Evolutionary conservation across 2,329 filamentous ascomycete genomes (phyloP), one percentile per base, ranked within the genome.

Genomic region (Xylariaceae sp.): DNA sequence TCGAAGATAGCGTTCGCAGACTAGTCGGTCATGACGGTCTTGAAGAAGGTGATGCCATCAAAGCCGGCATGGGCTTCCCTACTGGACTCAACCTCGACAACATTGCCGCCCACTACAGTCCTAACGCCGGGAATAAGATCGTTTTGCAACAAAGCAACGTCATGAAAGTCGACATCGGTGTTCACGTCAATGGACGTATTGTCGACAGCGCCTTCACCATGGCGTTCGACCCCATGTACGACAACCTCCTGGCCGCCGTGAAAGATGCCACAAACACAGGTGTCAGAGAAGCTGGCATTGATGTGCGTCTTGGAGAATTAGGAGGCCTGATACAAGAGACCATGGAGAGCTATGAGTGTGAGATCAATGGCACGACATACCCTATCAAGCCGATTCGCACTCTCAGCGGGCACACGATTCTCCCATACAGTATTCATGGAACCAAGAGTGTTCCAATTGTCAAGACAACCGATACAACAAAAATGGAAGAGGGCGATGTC

Each of bases 401-500:
- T 74, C 77, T 95, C 57, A 92, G 88, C 67, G 91, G 90, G 7
- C 91, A 96, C 76, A 92, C 88, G 62, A 96, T 96, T 67, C 79
- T 89, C 54, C 91, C 85, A 58, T 94, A 91, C 76, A 85, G 84
- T 70, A 96, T 96, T 65, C 91, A 96, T 74, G 91, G 91, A 55
- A 88, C 84, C 65, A 96, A 96, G 79, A 91, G 88, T 62, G 89
- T 96, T 50, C 92, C 91, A 0, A 96, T 96, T 66, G 90, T 96
- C 60, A 95, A 95, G 77, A 86, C 84, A 59, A 82, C 83, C 59
- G 89, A 95, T 67, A 84, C 86, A 70, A 95, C 90, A 50, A 96
- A 95, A 80, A 97, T 97, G 92, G 91, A 96, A 74, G 92, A 96
- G 73, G 91, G 91, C 42, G 91, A 97, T 68, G 86, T 91, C 19